Evolutionary conservation across 345 rosid species (phyloP), one percentile per base, ranked within the genome.

Genomic region (Corymbia maculata): DNA sequence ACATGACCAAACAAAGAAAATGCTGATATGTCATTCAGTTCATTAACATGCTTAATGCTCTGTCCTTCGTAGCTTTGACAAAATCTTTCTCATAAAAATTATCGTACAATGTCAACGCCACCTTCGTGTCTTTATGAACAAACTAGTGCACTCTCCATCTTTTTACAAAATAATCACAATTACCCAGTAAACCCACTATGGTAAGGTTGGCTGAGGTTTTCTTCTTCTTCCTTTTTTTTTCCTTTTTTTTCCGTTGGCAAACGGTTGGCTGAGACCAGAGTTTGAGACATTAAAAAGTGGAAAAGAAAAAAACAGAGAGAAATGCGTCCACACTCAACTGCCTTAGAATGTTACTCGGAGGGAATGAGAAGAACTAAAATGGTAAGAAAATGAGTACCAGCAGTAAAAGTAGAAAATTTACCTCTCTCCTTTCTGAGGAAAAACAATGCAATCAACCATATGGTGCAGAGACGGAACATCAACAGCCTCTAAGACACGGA

Each of bases 391-490:
- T 75, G 94, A 8, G 93, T 61, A n/a, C 94, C 96, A 36, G 49
- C 82, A 75, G 21, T 49, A 15, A 30, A 16, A 9, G n/a, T 49
- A 52, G 16, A 10, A 24, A 51, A 64, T 8, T 26, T 92, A 95
- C 97, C 97, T 93, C 49, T 3, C 44, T 87, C 96, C 97, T 93
- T 94, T 93, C 87, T 94, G 96, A 3, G 97, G 97, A 89, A 95
- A 95, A 89, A 94, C 97, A 51, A 93, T 91, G 85, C 97, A 95
- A 86, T 94, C 96, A 64, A 95, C 97, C 94, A 95, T 92, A 86
- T 95, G 95, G 89, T 91, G 85, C 92, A 95, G 66, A 86, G 86
- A 91, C 4, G 94, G 94, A 30, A 93, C 94, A 82, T 93, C 28
- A 51, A 94, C 91, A 66, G 96, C 96, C 85, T 32, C 86, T 50